Percentiles rank a stretch among this genome's conserved stretches.
Evolutionary conservation across 495 filamentous ascomycete genomes (phyloP).

Genomic region (Thozetella sp.): DNA sequence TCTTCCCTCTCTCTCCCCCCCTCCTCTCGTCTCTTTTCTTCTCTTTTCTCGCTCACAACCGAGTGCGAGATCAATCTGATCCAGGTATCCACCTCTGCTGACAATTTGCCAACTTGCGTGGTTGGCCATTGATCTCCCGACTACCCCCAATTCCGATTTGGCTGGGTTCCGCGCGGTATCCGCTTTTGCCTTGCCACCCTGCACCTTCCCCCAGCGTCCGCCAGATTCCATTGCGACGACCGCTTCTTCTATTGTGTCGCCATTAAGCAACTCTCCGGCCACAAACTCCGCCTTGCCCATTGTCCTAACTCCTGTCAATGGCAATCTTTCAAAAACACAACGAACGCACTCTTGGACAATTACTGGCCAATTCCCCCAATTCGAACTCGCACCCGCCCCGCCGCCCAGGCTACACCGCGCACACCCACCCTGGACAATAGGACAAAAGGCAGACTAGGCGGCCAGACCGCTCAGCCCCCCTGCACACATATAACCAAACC

Average conservation of each 20-base stretch:
- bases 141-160: background rate
- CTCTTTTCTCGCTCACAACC: background rate
- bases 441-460: background rate
- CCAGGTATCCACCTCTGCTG: background rate
- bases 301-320: constrained; percentile 1
- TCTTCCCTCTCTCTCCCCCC: constrained; percentile 5
- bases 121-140: background rate
- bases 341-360: background rate
- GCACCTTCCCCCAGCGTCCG: background rate
- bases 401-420: background rate
- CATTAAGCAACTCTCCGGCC: background rate
- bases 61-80: constrained; percentile 6
- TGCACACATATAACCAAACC: background rate
- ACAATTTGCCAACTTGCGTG: background rate
- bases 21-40: constrained; percentile 1
- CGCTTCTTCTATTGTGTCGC: background rate
- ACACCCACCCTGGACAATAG: background rate
- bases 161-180: background rate
- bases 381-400: too few species aligned
- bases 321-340: background rate
- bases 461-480: background rate
- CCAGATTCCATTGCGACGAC: background rate
- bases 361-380: background rate
- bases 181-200: background rate
- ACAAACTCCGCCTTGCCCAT: background rate